These are phyloP conservation scores for Clitopilus hobsonii DNA, from an alignment of 768 basidiomycete species.

Conservation along the genomic window DNA sequence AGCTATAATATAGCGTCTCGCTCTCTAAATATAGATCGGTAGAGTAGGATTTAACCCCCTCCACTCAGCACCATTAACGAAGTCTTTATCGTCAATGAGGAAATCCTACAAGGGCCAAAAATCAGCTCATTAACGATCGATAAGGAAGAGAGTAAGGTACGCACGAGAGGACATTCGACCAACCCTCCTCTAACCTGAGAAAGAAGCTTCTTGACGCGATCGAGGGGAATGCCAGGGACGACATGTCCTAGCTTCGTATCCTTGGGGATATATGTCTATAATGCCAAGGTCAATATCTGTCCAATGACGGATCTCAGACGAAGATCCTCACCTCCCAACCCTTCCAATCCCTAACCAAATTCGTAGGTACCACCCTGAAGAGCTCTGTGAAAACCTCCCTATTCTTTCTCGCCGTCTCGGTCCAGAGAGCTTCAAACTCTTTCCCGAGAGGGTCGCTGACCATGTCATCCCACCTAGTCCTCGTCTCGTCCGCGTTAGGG, in stretches of 20 bases:
- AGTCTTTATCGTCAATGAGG: constrained; percentile 73
- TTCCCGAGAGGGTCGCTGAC: constrained; percentile 80
- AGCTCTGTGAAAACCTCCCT: constrained; percentile 82
- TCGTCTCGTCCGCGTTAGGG: constrained; percentile 64
- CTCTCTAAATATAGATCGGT: constrained; percentile 80
- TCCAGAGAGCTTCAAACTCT: constrained; percentile 56
- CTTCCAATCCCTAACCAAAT: constrained; percentile 74
- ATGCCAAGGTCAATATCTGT: not conserved
- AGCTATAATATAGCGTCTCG: too few relatives aligned
- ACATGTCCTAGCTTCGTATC: constrained; percentile 74
- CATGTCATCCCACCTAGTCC: constrained; percentile 48
- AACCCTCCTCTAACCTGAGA: constrained; percentile 62
- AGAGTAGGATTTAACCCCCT: constrained; percentile 68
- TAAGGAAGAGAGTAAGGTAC: constrained; percentile 14
- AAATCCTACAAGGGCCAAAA: constrained; percentile 62
- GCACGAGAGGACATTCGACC: constrained; percentile 73
- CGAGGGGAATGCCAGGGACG: constrained; percentile 58
- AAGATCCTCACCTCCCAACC: constrained; percentile 61
- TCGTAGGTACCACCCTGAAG: constrained; percentile 84
- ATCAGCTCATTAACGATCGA: constrained; percentile 5
- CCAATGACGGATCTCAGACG: not conserved
- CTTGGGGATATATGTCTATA: constrained; percentile 71
- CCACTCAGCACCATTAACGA: constrained; percentile 72
- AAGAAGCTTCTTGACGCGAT: constrained; percentile 73
- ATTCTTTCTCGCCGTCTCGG: constrained; percentile 71